Percentiles rank a stretch among this genome's conserved stretches.
Evolutionary conservation across 192 early-diverging fungal species (phyloP).

Genomic region (Dimargaris xerosporica): DNA sequence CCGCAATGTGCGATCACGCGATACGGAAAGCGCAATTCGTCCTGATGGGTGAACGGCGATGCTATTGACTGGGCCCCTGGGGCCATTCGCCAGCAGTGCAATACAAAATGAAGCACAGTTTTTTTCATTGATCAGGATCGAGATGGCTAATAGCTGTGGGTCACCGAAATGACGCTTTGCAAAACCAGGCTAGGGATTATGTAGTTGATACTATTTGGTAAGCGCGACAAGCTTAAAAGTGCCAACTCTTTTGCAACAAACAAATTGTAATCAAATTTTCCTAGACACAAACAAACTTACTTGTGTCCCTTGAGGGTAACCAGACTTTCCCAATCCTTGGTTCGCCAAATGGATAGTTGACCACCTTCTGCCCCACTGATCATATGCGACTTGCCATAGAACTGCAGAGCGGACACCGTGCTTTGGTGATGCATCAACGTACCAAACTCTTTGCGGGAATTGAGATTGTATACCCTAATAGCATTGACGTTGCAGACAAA

Average conservation of each 20-base stretch:
- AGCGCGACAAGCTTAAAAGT: too few species aligned
- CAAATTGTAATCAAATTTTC: too few species aligned
- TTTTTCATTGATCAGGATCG: too few species aligned
- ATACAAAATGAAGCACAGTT: background rate
- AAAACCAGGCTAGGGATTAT: too few species aligned
- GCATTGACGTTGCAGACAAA: too few species aligned
- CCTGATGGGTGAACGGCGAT: conserved; percentile 92
- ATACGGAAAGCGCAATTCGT: conserved; percentile 78
- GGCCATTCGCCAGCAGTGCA: background rate
- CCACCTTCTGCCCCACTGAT: conserved; percentile 84
- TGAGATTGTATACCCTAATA: conserved; percentile 63
- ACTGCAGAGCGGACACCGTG: conserved; percentile 73
- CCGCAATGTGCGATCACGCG: conserved; percentile 47
- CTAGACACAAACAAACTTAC: conserved; percentile 20
- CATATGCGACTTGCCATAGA: conserved; percentile 70
- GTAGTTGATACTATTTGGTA: too few species aligned
- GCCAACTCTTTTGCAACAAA: too few species aligned
- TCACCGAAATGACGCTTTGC: too few species aligned
- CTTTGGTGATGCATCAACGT: conserved; percentile 83
- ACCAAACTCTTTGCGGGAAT: conserved; percentile 76
- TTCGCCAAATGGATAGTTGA: conserved; percentile 71
- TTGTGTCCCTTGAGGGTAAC: conserved; percentile 72
- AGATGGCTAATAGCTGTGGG: too few species aligned
- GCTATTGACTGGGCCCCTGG: conserved; percentile 52
- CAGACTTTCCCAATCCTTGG: conserved; percentile 94